Evolutionary conservation across 2,329 filamentous ascomycete species (phyloP).

Genomic region (Aspergillus eucalypticola): DNA sequence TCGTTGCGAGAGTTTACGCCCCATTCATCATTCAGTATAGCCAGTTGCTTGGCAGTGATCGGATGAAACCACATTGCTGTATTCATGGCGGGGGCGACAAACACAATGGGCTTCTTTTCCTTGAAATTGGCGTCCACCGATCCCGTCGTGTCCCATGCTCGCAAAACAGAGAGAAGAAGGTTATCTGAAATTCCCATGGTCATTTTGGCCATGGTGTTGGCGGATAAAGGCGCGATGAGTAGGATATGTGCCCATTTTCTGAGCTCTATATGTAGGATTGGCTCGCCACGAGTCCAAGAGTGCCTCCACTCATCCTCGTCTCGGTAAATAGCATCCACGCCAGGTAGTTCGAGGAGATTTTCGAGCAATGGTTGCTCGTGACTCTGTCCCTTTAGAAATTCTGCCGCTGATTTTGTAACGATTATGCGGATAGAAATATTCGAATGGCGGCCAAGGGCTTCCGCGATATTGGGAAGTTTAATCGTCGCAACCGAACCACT

Average conservation of each 20-base stretch:
- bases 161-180: conserved; percentile 69
- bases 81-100: conserved; percentile 85
- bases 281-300: conserved; percentile 75
- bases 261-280: conserved; percentile 88
- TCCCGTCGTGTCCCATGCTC: conserved; percentile 84
- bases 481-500: conserved; percentile 84
- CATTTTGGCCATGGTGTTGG: conserved; percentile 85
- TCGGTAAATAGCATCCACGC: conserved; percentile 77
- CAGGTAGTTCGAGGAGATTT: conserved; percentile 60
- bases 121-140: conserved; percentile 50
- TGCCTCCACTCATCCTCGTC: conserved; percentile 83
- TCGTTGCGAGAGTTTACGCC: conserved; percentile 48
- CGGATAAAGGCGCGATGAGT: conserved; percentile 76
- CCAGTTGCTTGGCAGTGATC: conserved; percentile 71
- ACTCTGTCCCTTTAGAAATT: conserved; percentile 76
- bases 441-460: conserved; percentile 44
- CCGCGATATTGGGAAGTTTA: conserved; percentile 70
- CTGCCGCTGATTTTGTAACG: conserved; percentile 70
- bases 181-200: conserved; percentile 75
- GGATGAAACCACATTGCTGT: conserved; percentile 88
- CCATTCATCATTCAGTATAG: conserved; percentile 73
- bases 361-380: conserved; percentile 72
- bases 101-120: conserved; percentile 60
- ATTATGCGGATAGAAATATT: conserved; percentile 79
- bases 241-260: conserved; percentile 79